Percentiles rank a stretch among this genome's conserved stretches.
phyloP scores from a whole-genome alignment of 1,284 basidiomycete genomes.

The Tranzscheliella williamsii region DNA sequence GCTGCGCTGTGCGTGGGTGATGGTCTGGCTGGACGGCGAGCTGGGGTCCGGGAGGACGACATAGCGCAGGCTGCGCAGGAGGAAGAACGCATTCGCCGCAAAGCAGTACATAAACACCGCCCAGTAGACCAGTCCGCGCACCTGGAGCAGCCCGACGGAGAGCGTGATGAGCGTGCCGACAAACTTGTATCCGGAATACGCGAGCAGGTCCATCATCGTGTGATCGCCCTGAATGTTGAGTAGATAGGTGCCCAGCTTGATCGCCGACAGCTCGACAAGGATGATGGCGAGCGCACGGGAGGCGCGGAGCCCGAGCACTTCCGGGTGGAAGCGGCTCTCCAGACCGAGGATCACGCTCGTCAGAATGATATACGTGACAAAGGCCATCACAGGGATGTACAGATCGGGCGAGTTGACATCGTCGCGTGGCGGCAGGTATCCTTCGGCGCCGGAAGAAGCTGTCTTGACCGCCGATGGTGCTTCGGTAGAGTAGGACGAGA shows the following conservation, averaged over 20 bases:
- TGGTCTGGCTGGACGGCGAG: constrained; percentile 66
- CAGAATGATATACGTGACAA: constrained; percentile 92
- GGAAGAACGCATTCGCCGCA: constrained; percentile 88
- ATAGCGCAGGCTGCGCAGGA: constrained; percentile 75
- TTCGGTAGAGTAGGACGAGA: constrained; percentile 18
- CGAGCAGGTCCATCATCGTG: constrained; percentile 66
- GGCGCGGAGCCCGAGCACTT: constrained; percentile 82
- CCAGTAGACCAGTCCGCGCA: constrained; percentile 69
- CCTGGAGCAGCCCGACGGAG: constrained; percentile 37
- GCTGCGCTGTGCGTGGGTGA: constrained; percentile 78
- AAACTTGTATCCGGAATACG: constrained; percentile 95
- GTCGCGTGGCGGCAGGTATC: constrained; percentile 82
- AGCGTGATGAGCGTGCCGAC: constrained; percentile 65
- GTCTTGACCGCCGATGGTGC: constrained; percentile 9
- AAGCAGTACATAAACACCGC: constrained; percentile 80
- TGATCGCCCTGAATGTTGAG: constrained; percentile 78
- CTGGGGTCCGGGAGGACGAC: constrained; percentile 76
- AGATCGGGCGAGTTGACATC: constrained; percentile 95
- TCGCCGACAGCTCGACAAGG: constrained; percentile 74
- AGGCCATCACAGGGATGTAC: constrained; percentile 94
- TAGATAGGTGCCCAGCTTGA: constrained; percentile 88
- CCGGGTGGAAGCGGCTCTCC: constrained; percentile 81
- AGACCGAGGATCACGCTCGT: constrained; percentile 80
- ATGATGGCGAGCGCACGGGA: constrained; percentile 69
- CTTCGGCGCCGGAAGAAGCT: constrained; percentile 22